Evolutionary conservation across 495 filamentous ascomycete species (phyloP).

Genomic region (Aspergillus sclerotiicarbonarius): DNA sequence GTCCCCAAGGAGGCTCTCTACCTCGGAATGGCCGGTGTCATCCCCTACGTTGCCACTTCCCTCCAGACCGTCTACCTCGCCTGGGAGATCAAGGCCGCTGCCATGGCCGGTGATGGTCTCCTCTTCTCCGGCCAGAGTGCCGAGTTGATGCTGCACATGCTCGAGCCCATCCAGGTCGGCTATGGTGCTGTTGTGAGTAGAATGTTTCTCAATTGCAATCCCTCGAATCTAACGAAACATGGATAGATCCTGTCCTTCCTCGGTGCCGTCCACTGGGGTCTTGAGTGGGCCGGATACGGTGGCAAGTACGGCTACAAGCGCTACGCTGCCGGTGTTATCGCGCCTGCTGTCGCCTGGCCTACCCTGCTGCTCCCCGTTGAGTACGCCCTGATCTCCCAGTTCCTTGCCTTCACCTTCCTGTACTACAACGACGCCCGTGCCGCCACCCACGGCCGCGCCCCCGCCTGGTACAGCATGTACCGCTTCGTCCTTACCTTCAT

Average conservation of each 20-base stretch:
- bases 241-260: conserved; percentile 87
- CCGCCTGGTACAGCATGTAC: conserved; percentile 88
- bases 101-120: conserved; percentile 56
- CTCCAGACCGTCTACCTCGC: conserved; percentile 82
- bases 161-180: conserved; percentile 90
- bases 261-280: conserved; percentile 92
- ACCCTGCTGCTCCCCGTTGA: conserved; percentile 83
- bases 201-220: background rate
- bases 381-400: conserved; percentile 87
- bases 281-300: conserved; percentile 76
- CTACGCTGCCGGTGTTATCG: conserved; percentile 79
- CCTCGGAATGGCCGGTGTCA: conserved; percentile 82
- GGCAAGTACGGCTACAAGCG: conserved; percentile 70
- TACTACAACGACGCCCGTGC: conserved; percentile 87
- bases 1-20: conserved; percentile 80
- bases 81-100: conserved; percentile 71
- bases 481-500: conserved; percentile 94
- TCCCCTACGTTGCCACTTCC: conserved; percentile 89
- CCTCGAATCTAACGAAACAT: conserved; percentile 1
- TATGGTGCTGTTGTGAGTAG: conserved; percentile 83
- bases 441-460: conserved; percentile 75
- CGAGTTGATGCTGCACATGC: conserved; percentile 66
- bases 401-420: conserved; percentile 80
- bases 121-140: conserved; percentile 71
- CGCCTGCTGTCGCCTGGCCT: conserved; percentile 88